Evolutionary conservation across 441 rosid genomes (phyloP).

Genomic region (Raphanus hybrid): DNA sequence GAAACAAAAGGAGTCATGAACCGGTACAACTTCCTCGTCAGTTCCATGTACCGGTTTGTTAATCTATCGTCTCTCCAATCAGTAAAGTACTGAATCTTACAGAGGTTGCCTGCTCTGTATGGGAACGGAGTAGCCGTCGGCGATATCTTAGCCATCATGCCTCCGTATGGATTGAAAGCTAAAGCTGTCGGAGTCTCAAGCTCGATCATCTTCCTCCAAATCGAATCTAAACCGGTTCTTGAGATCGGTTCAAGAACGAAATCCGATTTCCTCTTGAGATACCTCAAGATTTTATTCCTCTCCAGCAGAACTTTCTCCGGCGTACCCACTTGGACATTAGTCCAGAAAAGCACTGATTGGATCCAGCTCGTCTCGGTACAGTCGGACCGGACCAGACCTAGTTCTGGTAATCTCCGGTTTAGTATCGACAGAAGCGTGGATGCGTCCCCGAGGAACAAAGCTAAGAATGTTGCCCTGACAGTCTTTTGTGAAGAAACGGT

Average conservation of each 20-base stretch:
- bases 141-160: slow-evolving; percentile 54
- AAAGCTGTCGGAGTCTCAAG: slow-evolving; percentile 38
- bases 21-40: slow-evolving; percentile 41
- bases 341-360: slow-evolving; percentile 59
- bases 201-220: slow-evolving; percentile 53
- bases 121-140: slow-evolving; percentile 60
- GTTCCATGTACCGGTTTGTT: slow-evolving; percentile 29
- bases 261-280: slow-evolving; percentile 55
- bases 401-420: slow-evolving; percentile 55
- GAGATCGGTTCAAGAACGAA: slow-evolving; percentile 55
- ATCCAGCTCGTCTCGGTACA: slow-evolving; percentile 75
- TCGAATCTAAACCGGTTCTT: slow-evolving; percentile 44
- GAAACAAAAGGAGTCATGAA: slow-evolving; percentile 54
- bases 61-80: slow-evolving; percentile 49
- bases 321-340: slow-evolving; percentile 37
- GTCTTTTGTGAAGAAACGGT: slow-evolving; percentile 38
- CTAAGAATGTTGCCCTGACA: slow-evolving; percentile 48
- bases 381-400: slow-evolving; percentile 50
- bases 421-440: slow-evolving; percentile 44
- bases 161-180: slow-evolving; percentile 67
- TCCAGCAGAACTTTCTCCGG: slow-evolving; percentile 45
- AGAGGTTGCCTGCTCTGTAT: slow-evolving; percentile 66
- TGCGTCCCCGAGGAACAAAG: slow-evolving; percentile 57
- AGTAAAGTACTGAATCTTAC: slow-evolving; percentile 52
- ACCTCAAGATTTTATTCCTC: slow-evolving; percentile 25